A percentile compares a stretch with the other conserved stretches of the same genome.
Evolutionary conservation across 2,329 filamentous ascomycete genomes (phyloP).

Genomic region (Hymenoscyphus occultus): DNA sequence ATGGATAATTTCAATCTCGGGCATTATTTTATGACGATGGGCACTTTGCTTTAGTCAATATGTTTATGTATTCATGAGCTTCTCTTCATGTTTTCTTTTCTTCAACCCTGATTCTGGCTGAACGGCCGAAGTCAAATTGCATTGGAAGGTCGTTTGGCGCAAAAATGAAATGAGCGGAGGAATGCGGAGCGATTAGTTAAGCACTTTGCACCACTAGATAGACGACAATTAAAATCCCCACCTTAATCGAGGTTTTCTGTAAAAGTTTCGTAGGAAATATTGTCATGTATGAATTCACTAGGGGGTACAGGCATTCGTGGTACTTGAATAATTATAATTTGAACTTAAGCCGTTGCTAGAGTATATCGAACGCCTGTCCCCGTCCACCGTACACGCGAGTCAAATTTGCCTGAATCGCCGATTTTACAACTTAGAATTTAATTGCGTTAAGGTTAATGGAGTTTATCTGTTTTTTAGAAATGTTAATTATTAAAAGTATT

Average conservation of each 20-base stretch:
- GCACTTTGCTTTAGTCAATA: constrained; percentile 25
- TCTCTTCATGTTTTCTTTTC: constrained; percentile 21
- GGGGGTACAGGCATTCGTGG: too few species aligned
- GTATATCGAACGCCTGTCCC: too few species aligned
- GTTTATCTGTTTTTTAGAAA: too few species aligned
- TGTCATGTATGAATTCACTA: too few species aligned
- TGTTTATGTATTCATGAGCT: constrained; percentile 33
- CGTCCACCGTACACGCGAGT: too few species aligned
- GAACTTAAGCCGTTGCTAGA: too few species aligned
- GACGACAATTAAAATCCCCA: constrained; percentile 18
- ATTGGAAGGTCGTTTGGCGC: constrained; percentile 38
- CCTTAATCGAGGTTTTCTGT: not conserved
- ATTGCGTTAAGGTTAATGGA: too few species aligned
- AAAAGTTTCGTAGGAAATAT: too few species aligned
- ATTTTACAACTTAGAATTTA: too few species aligned
- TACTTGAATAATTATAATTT: too few species aligned
- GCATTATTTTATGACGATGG: constrained; percentile 24
- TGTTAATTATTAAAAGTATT: too few species aligned
- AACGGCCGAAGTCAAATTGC: constrained; percentile 34
- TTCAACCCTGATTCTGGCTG: constrained; percentile 13
- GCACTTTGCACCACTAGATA: constrained; percentile 27
- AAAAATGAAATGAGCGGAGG: constrained; percentile 27
- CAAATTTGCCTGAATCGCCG: too few species aligned
- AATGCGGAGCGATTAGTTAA: constrained; percentile 1
- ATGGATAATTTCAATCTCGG: constrained; percentile 16